These are phyloP conservation scores for Rachicladosporium sp. DNA, from an alignment of 2,329 filamentous ascomycete species.

Conservation along the genomic window DNA sequence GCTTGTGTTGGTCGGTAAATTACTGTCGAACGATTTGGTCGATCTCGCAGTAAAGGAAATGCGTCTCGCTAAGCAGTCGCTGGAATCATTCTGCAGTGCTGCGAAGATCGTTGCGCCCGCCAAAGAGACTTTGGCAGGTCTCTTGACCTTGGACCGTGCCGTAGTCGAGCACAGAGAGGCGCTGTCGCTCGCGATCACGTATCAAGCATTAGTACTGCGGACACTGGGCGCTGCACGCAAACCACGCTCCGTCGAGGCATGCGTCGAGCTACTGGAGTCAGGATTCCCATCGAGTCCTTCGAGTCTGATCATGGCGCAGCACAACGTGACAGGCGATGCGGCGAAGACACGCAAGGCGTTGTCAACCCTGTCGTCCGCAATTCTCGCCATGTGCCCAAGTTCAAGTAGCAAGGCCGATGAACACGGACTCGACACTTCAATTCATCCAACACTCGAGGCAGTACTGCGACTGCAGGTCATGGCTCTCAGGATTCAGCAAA, in stretches of 20 bases:
- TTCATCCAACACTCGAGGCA: conserved; percentile 44
- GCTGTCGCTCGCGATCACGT: conserved; percentile 45
- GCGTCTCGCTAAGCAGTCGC: conserved; percentile 48
- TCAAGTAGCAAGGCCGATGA: conserved; percentile 52
- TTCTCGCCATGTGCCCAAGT: conserved; percentile 56
- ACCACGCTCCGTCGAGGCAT: conserved; percentile 45
- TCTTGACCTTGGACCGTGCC: conserved; percentile 47
- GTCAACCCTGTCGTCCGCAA: conserved; percentile 50
- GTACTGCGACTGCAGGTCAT: conserved; percentile 53
- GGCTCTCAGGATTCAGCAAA: conserved; percentile 33
- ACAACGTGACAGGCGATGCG: conserved; percentile 34
- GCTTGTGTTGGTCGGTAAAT: conserved; percentile 54
- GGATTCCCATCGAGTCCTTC: conserved; percentile 45
- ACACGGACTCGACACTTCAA: conserved; percentile 39
- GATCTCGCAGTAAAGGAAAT: conserved; percentile 60
- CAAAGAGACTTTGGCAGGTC: conserved; percentile 41
- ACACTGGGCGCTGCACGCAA: conserved; percentile 50
- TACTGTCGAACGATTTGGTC: conserved; percentile 52
- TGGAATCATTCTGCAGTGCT: conserved; percentile 32
- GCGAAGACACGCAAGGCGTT: conserved; percentile 53
- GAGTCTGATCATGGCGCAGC: conserved; percentile 41
- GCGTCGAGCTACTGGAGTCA: conserved; percentile 43
- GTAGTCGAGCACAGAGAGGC: not conserved
- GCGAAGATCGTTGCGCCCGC: conserved; percentile 11
- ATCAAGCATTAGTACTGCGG: conserved; percentile 55